Evolutionary conservation across 495 filamentous ascomycete species (phyloP), one percentile per base, ranked within the genome.

Genomic region (Aspergillus kassunensis): DNA sequence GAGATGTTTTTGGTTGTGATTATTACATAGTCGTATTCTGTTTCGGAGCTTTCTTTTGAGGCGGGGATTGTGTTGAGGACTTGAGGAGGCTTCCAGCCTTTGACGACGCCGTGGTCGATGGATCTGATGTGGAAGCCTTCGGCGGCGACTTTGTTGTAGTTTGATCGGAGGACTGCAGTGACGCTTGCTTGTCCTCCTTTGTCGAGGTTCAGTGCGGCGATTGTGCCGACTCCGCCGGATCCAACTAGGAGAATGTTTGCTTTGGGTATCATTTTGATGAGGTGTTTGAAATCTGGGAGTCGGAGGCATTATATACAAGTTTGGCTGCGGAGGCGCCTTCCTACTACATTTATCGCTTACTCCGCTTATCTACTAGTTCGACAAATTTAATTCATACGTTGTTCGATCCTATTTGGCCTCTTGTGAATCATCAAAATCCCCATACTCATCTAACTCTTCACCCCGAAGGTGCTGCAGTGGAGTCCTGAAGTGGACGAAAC

Each of bases 111-210:
- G 49, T 69, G 60, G 21, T 71, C 59, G 15, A 47, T 54, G 1
- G 78, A 82, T 24, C 75, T 51, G 57, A 84, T 79, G 13, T 58
- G 55, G 58, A 80, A 79, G 15, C 80, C 82, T 23, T 78, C 45
- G 8, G 64, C 37, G 27, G 62, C 61, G 23, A 74, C 78, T 4
- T 57, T 64, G 1, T 64, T 63, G 62, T 77, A 83, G 64, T 83
- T 85, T 3, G 78, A 81, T 24, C 82, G 73, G 48, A 80, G 74
- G 13, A 84, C 65, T 1, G 73, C 66, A 5, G 76, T 77, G 27
- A 81, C 71, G 5, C 44, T 51, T 16, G 70, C 71, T 2, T 35
- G 42, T 3, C 65, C 60, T 21, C 71, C 71, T 11, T 62, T 56
- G 31, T 73, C 59, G 6, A 85, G 67, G 18, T 76, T 66, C 44